phyloP scores from a whole-genome alignment of 305 asterid species.

The Caryopteris hybrid region DNA sequence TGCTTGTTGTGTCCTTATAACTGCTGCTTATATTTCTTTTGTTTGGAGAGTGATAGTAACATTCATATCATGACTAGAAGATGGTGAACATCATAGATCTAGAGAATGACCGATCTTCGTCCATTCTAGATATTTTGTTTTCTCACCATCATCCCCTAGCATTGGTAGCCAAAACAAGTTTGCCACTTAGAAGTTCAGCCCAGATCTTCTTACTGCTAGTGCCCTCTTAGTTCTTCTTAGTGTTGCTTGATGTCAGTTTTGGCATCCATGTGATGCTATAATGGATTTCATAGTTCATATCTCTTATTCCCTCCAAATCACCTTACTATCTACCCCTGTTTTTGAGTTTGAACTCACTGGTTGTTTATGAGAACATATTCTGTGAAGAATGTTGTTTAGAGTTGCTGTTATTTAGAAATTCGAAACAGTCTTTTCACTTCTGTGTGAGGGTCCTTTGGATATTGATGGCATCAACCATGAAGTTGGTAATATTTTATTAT shows the following conservation, averaged over 20 bases:
- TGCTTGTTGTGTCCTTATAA: constrained; percentile 15
- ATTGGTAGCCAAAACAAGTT: not conserved
- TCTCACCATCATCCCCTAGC: not conserved
- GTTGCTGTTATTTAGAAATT: not conserved
- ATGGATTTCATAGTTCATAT: not conserved
- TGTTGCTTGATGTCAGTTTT: not conserved
- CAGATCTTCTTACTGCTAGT: not conserved
- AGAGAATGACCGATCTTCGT: not conserved
- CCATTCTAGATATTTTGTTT: not conserved
- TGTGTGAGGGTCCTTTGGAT: not conserved
- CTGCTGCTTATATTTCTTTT: constrained; percentile 2
- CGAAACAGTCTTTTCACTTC: not conserved
- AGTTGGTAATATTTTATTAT: not conserved
- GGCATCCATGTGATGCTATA: not conserved
- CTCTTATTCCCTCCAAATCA: not conserved
- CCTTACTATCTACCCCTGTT: not conserved
- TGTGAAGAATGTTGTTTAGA: constrained; percentile 74
- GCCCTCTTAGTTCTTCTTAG: not conserved
- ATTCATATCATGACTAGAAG: not conserved
- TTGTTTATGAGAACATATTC: constrained; percentile 6
- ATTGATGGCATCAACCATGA: not conserved
- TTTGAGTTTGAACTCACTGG: constrained; percentile 2
- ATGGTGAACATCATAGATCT: not conserved
- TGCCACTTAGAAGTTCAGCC: not conserved
- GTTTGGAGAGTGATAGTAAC: not conserved